Conservation (phyloP, 2,329 filamentous ascomycete species). For the Cryphonectria carpinicola region DNA sequence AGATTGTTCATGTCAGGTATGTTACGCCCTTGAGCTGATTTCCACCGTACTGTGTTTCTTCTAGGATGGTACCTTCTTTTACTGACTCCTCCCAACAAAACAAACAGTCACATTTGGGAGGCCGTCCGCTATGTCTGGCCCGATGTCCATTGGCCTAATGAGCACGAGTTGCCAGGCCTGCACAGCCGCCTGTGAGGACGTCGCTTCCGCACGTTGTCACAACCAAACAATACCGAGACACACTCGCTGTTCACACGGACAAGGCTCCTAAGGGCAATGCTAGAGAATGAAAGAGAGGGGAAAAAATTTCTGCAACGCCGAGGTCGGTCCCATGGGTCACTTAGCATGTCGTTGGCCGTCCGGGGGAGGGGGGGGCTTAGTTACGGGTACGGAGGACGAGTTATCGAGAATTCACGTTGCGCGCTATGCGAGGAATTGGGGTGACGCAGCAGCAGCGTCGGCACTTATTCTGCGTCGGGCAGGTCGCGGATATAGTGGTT, state of each 20-base stretch:
- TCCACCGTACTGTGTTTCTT: constrained; percentile 27
- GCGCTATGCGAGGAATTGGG: constrained; percentile 28
- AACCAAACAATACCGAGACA: constrained; percentile 26
- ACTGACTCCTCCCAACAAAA: constrained; percentile 26
- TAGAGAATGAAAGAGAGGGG: too few relatives aligned
- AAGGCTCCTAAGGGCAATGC: background rate
- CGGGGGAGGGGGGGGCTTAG: too few relatives aligned
- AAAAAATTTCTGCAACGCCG: constrained; percentile 16
- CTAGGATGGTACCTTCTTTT: constrained; percentile 29
- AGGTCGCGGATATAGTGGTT: constrained; percentile 30
- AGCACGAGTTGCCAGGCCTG: constrained; percentile 65
- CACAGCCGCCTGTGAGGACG: constrained; percentile 74
- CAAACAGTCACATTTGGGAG: constrained; percentile 84
- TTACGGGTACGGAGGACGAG: constrained; percentile 21
- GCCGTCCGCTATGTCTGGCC: constrained; percentile 92
- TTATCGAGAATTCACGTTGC: constrained; percentile 27
- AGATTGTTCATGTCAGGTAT: constrained; percentile 89
- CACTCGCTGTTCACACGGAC: constrained; percentile 19
- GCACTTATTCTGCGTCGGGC: constrained; percentile 26
- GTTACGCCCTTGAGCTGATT: constrained; percentile 42
- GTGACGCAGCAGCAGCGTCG: constrained; percentile 28
- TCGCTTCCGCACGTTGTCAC: constrained; percentile 17
- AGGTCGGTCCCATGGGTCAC: constrained; percentile 5
- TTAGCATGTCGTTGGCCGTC: constrained; percentile 15
- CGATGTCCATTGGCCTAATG: constrained; percentile 80